These are phyloP conservation scores for Trichophyton verrucosum DNA, from an alignment of 2,329 filamentous ascomycete genomes.

Conservation along the genomic window DNA sequence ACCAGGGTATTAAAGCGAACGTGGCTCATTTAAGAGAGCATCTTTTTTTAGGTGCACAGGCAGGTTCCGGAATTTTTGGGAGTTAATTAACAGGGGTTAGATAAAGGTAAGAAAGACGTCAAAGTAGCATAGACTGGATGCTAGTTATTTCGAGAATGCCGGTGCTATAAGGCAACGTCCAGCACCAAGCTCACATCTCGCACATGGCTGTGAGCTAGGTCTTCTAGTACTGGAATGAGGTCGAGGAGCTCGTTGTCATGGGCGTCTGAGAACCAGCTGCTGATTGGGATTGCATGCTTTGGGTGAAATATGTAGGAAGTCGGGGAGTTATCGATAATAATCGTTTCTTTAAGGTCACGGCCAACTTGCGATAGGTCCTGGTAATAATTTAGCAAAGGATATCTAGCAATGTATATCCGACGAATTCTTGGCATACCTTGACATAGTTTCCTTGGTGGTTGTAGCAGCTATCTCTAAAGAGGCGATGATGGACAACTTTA, in stretches of 20 bases:
- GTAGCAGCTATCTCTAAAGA: conserved; percentile 97
- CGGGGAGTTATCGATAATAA: conserved; percentile 98
- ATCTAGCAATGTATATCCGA: neutral
- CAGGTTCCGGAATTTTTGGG: neutral
- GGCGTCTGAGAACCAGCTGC: conserved; percentile 99
- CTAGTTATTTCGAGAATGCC: neutral
- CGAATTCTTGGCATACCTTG: conserved; percentile 44
- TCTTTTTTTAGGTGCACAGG: neutral
- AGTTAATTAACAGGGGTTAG: neutral
- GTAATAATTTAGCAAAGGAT: conserved; percentile 4
- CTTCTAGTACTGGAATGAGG: conserved; percentile 94
- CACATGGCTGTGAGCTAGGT: conserved; percentile 77
- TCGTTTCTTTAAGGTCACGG: conserved; percentile 88
- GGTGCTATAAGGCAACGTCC: conserved; percentile 59
- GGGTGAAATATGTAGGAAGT: conserved; percentile 99
- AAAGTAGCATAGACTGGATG: neutral
- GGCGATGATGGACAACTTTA: conserved; percentile 83
- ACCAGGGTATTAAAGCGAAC: conserved; percentile 11
- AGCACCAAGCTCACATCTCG: conserved; percentile 94
- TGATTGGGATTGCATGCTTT: conserved; percentile 96
- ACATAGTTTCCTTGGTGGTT: conserved; percentile 99
- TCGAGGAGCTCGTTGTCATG: conserved; percentile 98
- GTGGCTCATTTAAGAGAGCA: conserved; percentile 3
- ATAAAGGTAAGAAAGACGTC: neutral
- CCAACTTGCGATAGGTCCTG: conserved; percentile 90